phyloP scores from a whole-genome alignment of 2,329 filamentous ascomycete genomes.

The Nothophoma quercina region DNA sequence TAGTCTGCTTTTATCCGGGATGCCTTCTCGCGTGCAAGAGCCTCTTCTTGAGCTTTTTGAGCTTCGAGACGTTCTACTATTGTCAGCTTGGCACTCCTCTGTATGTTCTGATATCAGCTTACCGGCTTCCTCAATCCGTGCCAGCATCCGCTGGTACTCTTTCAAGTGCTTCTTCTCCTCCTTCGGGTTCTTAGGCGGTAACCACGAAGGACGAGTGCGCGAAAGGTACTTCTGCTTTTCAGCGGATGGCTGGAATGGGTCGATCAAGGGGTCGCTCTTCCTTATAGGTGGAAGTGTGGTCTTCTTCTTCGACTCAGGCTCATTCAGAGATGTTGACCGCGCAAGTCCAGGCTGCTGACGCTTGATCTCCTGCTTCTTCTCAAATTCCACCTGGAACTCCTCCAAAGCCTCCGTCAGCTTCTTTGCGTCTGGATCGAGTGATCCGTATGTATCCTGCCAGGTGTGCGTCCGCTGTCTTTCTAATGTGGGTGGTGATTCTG shows the following conservation, averaged over 20 bases:
- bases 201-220: slow-evolving; percentile 79
- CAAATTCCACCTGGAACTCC: slow-evolving; percentile 73
- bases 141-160: slow-evolving; percentile 86
- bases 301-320: slow-evolving; percentile 55
- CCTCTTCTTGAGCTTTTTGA: slow-evolving; percentile 57
- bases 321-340: slow-evolving; percentile 40
- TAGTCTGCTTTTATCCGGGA: slow-evolving; percentile 61
- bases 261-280: slow-evolving; percentile 81
- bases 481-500: slow-evolving; percentile 32
- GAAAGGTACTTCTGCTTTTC: slow-evolving; percentile 87
- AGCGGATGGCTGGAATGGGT: slow-evolving; percentile 82
- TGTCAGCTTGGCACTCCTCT: slow-evolving; percentile 19
- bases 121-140: slow-evolving; percentile 65
- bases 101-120: slow-evolving; percentile 23
- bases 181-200: slow-evolving; percentile 85
- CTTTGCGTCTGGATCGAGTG: slow-evolving; percentile 75
- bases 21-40: slow-evolving; percentile 59
- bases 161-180: slow-evolving; percentile 90
- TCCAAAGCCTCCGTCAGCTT: slow-evolving; percentile 82
- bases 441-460: slow-evolving; percentile 74
- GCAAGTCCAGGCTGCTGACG: slow-evolving; percentile 55
- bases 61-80: slow-evolving; percentile 41
- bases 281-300: slow-evolving; percentile 68
- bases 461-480: slow-evolving; percentile 69
- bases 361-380: slow-evolving; percentile 60